Evolutionary conservation across 306 rosid genomes (phyloP).

Genomic region (Vigna unguiculata): DNA sequence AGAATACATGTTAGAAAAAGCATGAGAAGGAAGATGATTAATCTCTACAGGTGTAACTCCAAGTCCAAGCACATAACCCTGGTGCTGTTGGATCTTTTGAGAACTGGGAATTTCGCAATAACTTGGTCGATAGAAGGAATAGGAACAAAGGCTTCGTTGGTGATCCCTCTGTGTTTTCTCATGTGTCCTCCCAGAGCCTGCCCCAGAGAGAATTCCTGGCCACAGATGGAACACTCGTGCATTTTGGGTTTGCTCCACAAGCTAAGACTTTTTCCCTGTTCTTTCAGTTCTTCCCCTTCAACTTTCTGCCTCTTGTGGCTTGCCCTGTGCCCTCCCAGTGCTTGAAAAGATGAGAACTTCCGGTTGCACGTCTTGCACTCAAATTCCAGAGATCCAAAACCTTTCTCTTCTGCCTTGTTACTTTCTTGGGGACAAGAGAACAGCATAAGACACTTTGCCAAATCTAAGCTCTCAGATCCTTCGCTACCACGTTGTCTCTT

Average conservation of each 20-base stretch:
- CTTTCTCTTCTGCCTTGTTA: constrained; percentile 36
- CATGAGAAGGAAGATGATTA: constrained; percentile 37
- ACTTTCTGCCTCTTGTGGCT: constrained; percentile 70
- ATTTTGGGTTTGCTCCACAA: constrained; percentile 45
- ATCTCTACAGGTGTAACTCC: constrained; percentile 76
- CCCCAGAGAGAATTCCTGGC: constrained; percentile 69
- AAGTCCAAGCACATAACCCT: constrained; percentile 62
- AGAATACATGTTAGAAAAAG: constrained; percentile 25
- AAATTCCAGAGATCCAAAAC: constrained; percentile 41
- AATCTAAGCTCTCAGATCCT: constrained; percentile 54
- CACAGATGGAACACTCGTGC: constrained; percentile 78
- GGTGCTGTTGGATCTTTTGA: constrained; percentile 62
- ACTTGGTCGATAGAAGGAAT: constrained; percentile 30
- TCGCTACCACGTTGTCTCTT: constrained; percentile 40
- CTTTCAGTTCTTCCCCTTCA: constrained; percentile 18
- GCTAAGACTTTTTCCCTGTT: constrained; percentile 23
- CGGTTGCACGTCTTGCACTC: constrained; percentile 87
- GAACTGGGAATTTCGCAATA: constrained; percentile 52
- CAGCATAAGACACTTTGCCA: constrained; percentile 54
- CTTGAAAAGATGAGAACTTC: constrained; percentile 80
- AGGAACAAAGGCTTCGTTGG: constrained; percentile 36
- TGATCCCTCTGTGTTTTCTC: constrained; percentile 67
- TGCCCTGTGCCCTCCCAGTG: constrained; percentile 92
- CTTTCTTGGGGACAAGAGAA: constrained; percentile 44
- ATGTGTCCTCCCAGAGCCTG: constrained; percentile 96